Conservation (phyloP, 176 grass and related monocot genomes). For the Raddia distichophylla region DNA sequence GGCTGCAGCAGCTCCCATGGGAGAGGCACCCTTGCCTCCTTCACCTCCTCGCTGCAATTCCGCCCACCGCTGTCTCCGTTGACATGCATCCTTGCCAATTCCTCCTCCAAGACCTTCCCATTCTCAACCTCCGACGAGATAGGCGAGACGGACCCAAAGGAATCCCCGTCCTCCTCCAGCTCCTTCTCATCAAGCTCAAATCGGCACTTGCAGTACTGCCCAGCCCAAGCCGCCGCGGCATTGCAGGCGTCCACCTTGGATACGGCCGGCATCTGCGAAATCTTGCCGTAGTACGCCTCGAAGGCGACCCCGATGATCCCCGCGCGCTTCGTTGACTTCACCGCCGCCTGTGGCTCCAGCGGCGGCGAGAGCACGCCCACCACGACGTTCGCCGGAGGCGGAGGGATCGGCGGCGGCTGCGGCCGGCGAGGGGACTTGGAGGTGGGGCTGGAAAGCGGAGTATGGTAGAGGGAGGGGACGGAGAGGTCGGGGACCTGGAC, state of each 20-base stretch:
- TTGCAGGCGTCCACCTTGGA: conserved; percentile 93
- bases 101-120: conserved; percentile 52
- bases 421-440: conserved; percentile 62
- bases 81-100: conserved; percentile 34
- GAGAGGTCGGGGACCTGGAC: conserved; percentile 91
- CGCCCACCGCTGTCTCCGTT: conserved; percentile 38
- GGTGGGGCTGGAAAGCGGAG: conserved; percentile 47
- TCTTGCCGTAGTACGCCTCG: conserved; percentile 80
- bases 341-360: conserved; percentile 78
- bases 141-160: conserved; percentile 40
- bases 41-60: conserved; percentile 47
- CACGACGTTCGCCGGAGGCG: conserved; percentile 45
- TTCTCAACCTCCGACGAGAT: conserved; percentile 60
- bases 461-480: conserved; percentile 83
- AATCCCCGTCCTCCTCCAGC: conserved; percentile 25
- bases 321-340: conserved; percentile 94
- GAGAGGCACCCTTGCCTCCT: conserved; percentile 74
- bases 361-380: conserved; percentile 82
- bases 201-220: conserved; percentile 87
- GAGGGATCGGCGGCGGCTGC: conserved; percentile 48
- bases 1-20: conserved; percentile 97
- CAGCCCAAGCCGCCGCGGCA: conserved; percentile 65
- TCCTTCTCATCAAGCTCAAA: conserved; percentile 74
- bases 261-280: conserved; percentile 76
- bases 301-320: conserved; percentile 78